These are phyloP conservation scores for Dryadomyces quercivorus DNA, from an alignment of 2,329 filamentous ascomycete genomes.

Conservation along the genomic window DNA sequence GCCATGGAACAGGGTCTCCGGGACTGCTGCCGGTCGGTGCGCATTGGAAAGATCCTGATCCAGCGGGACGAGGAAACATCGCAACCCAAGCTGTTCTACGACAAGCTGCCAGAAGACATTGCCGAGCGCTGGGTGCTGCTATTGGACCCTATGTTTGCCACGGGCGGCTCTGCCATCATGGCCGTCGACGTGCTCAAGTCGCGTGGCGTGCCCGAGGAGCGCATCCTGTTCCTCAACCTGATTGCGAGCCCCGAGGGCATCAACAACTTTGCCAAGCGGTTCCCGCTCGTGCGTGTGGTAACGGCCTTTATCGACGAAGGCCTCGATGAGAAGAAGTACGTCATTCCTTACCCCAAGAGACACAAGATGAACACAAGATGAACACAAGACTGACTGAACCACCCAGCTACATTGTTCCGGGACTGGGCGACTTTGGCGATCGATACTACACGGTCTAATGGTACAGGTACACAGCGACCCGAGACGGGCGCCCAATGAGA, in stretches of 20 bases:
- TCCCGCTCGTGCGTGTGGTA: conserved; percentile 80
- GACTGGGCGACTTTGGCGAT: conserved; percentile 90
- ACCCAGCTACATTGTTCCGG: conserved; percentile 85
- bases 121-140: conserved; percentile 84
- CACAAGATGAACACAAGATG: no score
- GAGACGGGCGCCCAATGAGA: neutral
- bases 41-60: conserved; percentile 97
- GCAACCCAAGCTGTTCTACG: conserved; percentile 88
- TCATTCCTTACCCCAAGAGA: neutral
- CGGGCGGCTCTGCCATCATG: conserved; percentile 92
- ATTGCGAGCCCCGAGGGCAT: conserved; percentile 96
- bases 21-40: conserved; percentile 93
- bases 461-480: conserved; percentile 2
- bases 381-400: neutral
- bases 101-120: conserved; percentile 93
- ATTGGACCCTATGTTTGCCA: conserved; percentile 98
- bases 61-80: conserved; percentile 93
- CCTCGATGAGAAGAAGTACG: conserved; percentile 90
- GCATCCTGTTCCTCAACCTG: conserved; percentile 90
- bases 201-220: conserved; percentile 84
- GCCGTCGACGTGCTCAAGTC: conserved; percentile 86
- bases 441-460: conserved; percentile 78
- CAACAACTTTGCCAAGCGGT: conserved; percentile 75
- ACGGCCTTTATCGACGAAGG: conserved; percentile 91
- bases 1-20: conserved; percentile 96